Evolutionary conservation across 1,284 basidiomycete genomes (phyloP), one percentile per base, ranked within the genome.

Genomic region (Ustilago hordei): DNA sequence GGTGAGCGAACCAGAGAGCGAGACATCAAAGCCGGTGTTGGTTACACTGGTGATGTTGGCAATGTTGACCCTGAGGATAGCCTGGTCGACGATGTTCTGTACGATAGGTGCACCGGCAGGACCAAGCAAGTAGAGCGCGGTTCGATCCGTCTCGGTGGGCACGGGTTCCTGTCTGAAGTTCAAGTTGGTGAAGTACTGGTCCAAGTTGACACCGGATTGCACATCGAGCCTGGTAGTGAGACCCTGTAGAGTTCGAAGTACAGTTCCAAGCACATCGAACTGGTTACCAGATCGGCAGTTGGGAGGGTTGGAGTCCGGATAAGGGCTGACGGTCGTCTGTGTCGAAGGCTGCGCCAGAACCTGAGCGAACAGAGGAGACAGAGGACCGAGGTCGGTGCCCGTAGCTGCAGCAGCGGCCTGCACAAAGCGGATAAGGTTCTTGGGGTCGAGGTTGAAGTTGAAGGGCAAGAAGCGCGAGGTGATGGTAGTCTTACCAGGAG

Each of bases 91-190:
- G 23, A 93, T 88, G 80, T 89, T 87, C 83, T 93, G 91, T 6
- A 92, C 90, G 57, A 92, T 87, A 17, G 91, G 91, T 2, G 89
- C 78, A 68, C 75, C 79, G 7, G 82, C 84, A 5, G 90, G 91
- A 39, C 91, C 91, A 53, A 93, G 91, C 56, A 93, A 88, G 86
- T 90, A 92, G 34, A 93, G 86, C 0, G 89, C 90, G 0, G 91
- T 90, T 65, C 88, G 80, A 79, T 93, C 92, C 7, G 90, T 91
- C 89, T 91, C 75, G 4, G 90, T 90, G 11, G 90, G 89, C 12
- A 93, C 91, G 53, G 88, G 88, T 60, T 87, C 88, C 82, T 93
- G 92, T 35, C 87, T 87, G 86, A 93, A 92, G 38, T 90, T 86
- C 50, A 93, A 87, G 59, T 90, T 88, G 13, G 91, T 92, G 12